Conservation (phyloP, 257 asterid genomes). For the Linderniella brevidens region DNA sequence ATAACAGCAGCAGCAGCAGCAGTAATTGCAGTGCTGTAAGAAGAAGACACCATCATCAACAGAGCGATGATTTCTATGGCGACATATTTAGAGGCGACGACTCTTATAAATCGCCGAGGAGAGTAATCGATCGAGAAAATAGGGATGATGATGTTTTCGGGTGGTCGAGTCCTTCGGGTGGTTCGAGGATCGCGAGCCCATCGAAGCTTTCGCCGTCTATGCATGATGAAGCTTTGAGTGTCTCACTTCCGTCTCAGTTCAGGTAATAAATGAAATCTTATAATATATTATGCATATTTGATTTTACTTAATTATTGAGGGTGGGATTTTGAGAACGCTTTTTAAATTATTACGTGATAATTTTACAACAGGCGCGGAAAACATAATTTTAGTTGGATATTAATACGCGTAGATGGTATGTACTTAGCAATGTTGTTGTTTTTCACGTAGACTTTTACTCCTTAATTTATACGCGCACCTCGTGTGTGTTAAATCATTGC, state of each 20-base stretch:
- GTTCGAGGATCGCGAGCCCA: too few relatives aligned
- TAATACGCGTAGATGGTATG: too few relatives aligned
- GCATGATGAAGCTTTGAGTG: constrained; percentile 26
- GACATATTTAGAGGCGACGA: constrained; percentile 62
- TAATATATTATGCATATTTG: background rate
- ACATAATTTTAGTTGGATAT: too few relatives aligned
- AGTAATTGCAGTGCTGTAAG: constrained; percentile 7
- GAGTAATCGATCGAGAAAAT: constrained; percentile 22
- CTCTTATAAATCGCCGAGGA: constrained; percentile 29
- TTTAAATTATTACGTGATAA: too few relatives aligned
- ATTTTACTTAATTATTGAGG: background rate
- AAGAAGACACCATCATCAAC: constrained; percentile 16
- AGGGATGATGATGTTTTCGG: constrained; percentile 15
- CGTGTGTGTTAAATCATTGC: too few relatives aligned
- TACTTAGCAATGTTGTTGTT: too few relatives aligned
- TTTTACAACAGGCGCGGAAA: too few relatives aligned
- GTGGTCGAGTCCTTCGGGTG: too few relatives aligned
- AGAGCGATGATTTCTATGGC: constrained; percentile 41
- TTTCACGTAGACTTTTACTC: too few relatives aligned
- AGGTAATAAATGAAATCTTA: constrained; percentile 18
- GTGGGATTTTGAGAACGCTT: too few relatives aligned
- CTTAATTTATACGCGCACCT: too few relatives aligned
- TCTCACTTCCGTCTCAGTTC: constrained; percentile 42
- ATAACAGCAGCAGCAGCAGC: too few relatives aligned
- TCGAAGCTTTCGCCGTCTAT: constrained; percentile 28